Evolutionary conservation across 2,329 filamentous ascomycete genomes (phyloP).

Genomic region (Diaporthe citri): DNA sequence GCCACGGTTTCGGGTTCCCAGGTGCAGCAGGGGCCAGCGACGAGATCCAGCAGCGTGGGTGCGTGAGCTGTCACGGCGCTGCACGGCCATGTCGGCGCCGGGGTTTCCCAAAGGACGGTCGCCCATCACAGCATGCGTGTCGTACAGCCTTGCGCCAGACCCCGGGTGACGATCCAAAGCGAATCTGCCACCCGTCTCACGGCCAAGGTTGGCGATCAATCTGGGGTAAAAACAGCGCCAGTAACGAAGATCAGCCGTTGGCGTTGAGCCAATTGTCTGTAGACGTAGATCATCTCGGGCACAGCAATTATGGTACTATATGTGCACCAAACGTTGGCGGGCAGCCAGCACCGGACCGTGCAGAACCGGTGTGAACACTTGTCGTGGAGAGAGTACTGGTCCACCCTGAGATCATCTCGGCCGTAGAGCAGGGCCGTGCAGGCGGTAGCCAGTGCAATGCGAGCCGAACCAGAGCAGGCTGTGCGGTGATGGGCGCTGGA

Average conservation of each 20-base stretch:
- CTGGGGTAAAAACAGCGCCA: conserved; percentile 6
- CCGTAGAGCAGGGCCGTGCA: not conserved
- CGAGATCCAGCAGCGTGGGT: conserved; percentile 8
- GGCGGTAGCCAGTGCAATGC: not conserved
- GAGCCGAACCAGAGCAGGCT: not conserved
- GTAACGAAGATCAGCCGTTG: conserved; percentile 7
- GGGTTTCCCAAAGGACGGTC: not conserved
- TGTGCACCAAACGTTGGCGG: conserved; percentile 1
- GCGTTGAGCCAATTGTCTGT: not conserved
- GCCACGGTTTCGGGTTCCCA: conserved; percentile 7
- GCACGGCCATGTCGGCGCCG: conserved; percentile 30
- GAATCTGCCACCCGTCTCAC: not conserved
- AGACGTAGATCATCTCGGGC: conserved; percentile 4
- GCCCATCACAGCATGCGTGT: conserved; percentile 9
- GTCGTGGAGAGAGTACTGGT: not conserved
- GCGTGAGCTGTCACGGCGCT: not conserved
- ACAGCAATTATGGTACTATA: not conserved
- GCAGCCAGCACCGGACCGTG: not conserved
- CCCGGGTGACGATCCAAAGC: conserved; percentile 3
- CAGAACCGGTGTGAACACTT: not conserved
- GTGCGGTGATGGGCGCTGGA: not conserved
- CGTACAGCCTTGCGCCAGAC: not conserved
- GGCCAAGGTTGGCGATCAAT: conserved; percentile 29
- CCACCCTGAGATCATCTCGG: not conserved
- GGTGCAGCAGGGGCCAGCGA: conserved; percentile 7